Evolutionary conservation across 768 basidiomycete species (phyloP), one percentile per base, ranked within the genome.

Genomic region (Phylloporus rhodoxanthus): DNA sequence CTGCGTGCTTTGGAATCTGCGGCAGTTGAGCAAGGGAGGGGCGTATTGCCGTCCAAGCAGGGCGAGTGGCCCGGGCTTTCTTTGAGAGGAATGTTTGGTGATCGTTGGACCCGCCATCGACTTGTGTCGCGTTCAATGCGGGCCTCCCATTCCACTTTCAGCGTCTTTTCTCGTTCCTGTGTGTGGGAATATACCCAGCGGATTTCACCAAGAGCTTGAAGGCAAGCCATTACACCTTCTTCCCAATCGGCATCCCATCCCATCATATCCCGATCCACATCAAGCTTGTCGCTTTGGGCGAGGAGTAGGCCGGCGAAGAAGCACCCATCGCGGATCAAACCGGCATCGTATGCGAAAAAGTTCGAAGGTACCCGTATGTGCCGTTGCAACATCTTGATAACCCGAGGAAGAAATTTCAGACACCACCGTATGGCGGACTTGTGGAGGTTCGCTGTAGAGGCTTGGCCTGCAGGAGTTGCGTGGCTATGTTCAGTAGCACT

Each of bases 301-400:
- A 90, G 76, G 33, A 92, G 70, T 53, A 85, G 79, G 2, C 82
- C 91, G 4, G 89, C 88, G 58, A 86, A 94, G 75, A 86, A 95
- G 59, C 86, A 90, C 3, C 93, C 93, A 58, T 95, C 92, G 17
- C 88, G 80, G 46, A 93, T 82, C 4, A 94, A 75, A 17, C 86
- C 85, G 1, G 91, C 80, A 63, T 97, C 93, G 75, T 85, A 94
- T 57, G 76, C 76, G 62, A 96, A 91, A 57, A 95, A 79, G 11
- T 68, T 70, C 2, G 67, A 63, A 4, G 72, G 55, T 20, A 70
- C 61, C 10, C 57, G 67, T 5, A 80, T 60, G 56, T 82, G 78
- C 6, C 68, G 68, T 52, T 77, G 76, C 28, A 85, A 64, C 51
- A 81, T 77, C 44, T 71, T 67, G 26, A 80, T 67, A 13, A 82